phyloP scores from a whole-genome alignment of 129 eudicot species.

The Solidago caesia region DNA sequence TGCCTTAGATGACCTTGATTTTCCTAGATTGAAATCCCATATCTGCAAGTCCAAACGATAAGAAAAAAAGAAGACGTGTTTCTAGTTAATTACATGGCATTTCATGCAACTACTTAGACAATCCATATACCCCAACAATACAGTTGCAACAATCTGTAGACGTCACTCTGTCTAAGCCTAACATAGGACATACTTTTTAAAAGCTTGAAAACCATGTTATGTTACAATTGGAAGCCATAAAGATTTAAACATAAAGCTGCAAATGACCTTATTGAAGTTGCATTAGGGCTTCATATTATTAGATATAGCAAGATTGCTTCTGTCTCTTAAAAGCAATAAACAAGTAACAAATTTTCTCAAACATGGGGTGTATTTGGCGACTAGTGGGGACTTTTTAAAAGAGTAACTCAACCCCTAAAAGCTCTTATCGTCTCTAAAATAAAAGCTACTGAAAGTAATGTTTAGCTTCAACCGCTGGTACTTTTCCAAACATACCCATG shows the following conservation, averaged over 20 bases:
- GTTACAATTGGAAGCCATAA: neutral
- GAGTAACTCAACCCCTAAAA: too few species aligned
- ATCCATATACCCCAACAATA: neutral
- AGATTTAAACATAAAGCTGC: neutral
- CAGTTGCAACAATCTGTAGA: slow-evolving; percentile 12
- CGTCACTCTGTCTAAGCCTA: slow-evolving; percentile 7
- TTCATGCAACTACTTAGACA: neutral
- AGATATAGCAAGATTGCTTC: neutral
- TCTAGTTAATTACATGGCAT: slow-evolving; percentile 6
- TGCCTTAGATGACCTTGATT: slow-evolving; percentile 47
- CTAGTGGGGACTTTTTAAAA: too few species aligned
- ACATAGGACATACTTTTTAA: slow-evolving; percentile 10
- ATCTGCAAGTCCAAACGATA: slow-evolving; percentile 45
- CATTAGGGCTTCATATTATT: neutral
- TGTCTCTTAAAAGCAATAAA: neutral
- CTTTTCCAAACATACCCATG: too few species aligned
- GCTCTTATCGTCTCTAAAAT: too few species aligned
- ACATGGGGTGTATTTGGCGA: neutral
- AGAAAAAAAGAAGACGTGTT: neutral
- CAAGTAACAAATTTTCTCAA: slow-evolving; percentile 3
- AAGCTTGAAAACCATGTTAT: neutral
- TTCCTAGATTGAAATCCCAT: slow-evolving; percentile 95
- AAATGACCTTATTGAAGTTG: slow-evolving; percentile 10
- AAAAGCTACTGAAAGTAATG: too few species aligned
- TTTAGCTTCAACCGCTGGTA: too few species aligned